Evolutionary conservation across 2,329 filamentous ascomycete genomes (phyloP), one percentile per base, ranked within the genome.

Genomic region (Nigrospora osmanthi): DNA sequence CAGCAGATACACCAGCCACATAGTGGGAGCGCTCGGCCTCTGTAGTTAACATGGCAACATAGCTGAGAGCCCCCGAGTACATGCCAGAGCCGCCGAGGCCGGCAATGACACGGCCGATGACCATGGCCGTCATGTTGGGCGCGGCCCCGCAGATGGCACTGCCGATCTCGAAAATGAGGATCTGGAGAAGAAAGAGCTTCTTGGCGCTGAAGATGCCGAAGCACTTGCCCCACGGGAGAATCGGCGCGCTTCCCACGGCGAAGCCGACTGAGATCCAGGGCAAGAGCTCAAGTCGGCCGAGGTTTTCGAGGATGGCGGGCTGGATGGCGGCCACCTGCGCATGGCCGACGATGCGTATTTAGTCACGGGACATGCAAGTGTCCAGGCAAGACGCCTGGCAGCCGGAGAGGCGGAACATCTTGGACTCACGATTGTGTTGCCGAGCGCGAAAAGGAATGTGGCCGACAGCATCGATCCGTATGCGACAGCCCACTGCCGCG

Each of bases 141-240:
- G 69, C 67, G 0, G 58, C 69, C 30, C 69, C 70, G 46, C 69
- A 72, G 4, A 69, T 48, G 2, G 62, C 61, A 23, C 50, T 57
- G 15, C 60, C 60, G 13, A 50, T 47, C 44, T 54, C 50, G 47
- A 62, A 62, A 5, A 56, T n/a, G 19, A 58, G 16, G 31, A 60
- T 41, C 19, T 42, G 41, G n/a, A 41, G 35, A 41, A 55, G 36
- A 32, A 56, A 66, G 1, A 70, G 46, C 60, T 59, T 69, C 52
- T 76, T 76, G 4, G 62, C 58, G 39, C 73, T 61, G 54, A 74
- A 75, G 2, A 61, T 56, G 1, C 56, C 60, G 43, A 68, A 74
- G 0, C 62, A 42, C n/a, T 64, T 65, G 1, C 64, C 63, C 23
- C 55, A 56, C 1, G 63, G 54, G 2, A 71, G 54, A 2, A 67